Percentiles rank a stretch among this genome's conserved stretches.
phyloP scores from a whole-genome alignment of 768 basidiomycete species.

The Leccinellum rugosiceps region DNA sequence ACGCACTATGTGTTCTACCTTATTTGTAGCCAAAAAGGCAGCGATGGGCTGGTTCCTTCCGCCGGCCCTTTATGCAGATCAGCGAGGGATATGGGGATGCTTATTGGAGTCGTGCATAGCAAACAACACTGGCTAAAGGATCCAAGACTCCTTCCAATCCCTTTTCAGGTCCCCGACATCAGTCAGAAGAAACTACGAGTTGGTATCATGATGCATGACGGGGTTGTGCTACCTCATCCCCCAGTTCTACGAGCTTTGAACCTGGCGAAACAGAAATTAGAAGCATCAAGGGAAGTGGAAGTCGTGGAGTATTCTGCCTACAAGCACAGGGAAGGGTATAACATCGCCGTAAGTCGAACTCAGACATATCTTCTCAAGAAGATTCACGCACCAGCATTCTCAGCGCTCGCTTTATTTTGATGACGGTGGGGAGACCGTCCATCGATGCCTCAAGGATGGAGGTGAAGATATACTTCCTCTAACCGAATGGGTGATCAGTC shows the following conservation, averaged over 20 bases:
- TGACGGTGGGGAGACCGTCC: conserved; percentile 35
- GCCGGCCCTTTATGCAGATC: conserved; percentile 28
- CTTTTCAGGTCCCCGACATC: conserved; percentile 22
- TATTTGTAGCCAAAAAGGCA: conserved; percentile 23
- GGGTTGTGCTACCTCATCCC: conserved; percentile 37
- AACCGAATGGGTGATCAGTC: conserved; percentile 35
- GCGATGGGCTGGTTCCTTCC: conserved; percentile 10
- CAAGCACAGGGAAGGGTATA: conserved; percentile 33
- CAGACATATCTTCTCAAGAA: no score
- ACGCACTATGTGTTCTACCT: conserved; percentile 7
- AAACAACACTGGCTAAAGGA: conserved; percentile 42
- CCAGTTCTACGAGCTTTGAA: conserved; percentile 42
- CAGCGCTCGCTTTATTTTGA: conserved; percentile 38
- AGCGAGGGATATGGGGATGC: conserved; percentile 24
- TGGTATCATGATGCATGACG: conserved; percentile 35
- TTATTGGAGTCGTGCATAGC: conserved; percentile 23
- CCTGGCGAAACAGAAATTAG: conserved; percentile 34
- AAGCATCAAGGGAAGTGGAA: conserved; percentile 31
- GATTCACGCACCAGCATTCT: neutral
- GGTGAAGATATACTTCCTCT: conserved; percentile 37
- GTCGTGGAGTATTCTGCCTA: conserved; percentile 36
- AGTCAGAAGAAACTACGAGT: conserved; percentile 28
- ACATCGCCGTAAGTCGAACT: conserved; percentile 27
- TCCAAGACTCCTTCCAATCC: conserved; percentile 32
- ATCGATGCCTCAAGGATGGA: conserved; percentile 18